Evolutionary conservation across 441 rosid species (phyloP), one percentile per base, ranked within the genome.

Genomic region (Aleurites moluccanus): DNA sequence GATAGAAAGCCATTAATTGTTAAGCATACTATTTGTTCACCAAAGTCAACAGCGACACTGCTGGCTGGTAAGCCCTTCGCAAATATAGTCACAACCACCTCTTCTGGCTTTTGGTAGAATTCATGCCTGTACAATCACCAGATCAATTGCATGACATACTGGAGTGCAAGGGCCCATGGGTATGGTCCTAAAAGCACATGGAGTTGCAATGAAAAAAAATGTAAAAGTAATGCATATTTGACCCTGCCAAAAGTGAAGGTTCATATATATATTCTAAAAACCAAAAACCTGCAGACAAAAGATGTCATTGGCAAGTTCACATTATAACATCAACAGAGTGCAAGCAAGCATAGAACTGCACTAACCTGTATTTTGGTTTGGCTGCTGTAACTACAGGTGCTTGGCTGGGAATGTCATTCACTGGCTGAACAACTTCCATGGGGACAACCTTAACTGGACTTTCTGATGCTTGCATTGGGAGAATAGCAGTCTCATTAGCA

Each of bases 81-180:
- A 75, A 92, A 89, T 63, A 92, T 72, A 35, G 92, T 91, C 69
- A 92, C 88, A 71, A 92, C 93, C 52, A 89, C 92, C 82, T 87
- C 93, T 60, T 89, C 92, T 33, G 90, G 90, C 83, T 84, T 92
- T 82, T 92, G 97, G 80, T 83, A 92, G 80, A 76, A 86, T 73
- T 91, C 94, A 71, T 91, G 97, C 80, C 97, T 92, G 85, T 72
- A 73, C 27, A 81, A 28, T 63, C 52, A 79, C 63, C 38, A 70
- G 33, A 69, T 68, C 74, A 77, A 56, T 38, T 10, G 40, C 38
- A 49, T 15, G 10, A 15, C n/a, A 40, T 14, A 53, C 28, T 21
- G 60, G 35, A 70, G 52, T 21, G 47, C 10, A 57, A 28, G 35
- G 33, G 73, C 20, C 20, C 16, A 10, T 23, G 35, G 16, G 7